Evolutionary conservation across 1,284 basidiomycete genomes (phyloP), one percentile per base, ranked within the genome.

Genomic region (Malassezia nana): DNA sequence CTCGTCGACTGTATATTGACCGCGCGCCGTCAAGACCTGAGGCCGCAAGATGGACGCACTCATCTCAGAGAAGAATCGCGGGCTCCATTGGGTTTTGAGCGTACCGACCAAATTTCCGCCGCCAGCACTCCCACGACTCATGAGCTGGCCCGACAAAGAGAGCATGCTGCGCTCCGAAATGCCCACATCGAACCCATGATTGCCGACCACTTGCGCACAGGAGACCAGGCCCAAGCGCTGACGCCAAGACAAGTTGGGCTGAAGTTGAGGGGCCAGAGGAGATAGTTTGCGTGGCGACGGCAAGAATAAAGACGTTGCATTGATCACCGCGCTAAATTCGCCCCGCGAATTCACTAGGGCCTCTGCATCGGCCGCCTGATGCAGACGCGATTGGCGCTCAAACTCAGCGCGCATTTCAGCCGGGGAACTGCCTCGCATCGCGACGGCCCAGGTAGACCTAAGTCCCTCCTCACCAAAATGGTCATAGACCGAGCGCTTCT

Each of bases 401-500:
- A 81, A 76, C 54, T 78, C 76, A 13, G 76, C 76, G 54, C 78
- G 50, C 65, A 84, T 83, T 75, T 84, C 80, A 57, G 79, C 77
- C 53, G 74, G 75, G 50, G 79, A 72, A 69, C 78, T 79, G 22
- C 77, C 76, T 50, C 74, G 72, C 32, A 72, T 72, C 25, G 77
- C 76, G 6, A 79, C 66, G 51, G 77, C 74, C 77, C 77, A 79
- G 9, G 65, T 70, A 2, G 77, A 76, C 47, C 76, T 74, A 35
- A 81, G 61, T 0, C 82, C 84, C 52, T 80, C 77, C 59, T 80
- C 67, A 78, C 86, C 86, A 74, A 87, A 78, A 30, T 80, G 77
- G 73, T 89, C 86, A 69, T 89, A 89, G 10, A 87, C 81, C 52
- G 81, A 80, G 78, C 86, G 80, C 65, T 81, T 78, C 66, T 86